phyloP scores from a whole-genome alignment of 179 eudicot species.

The Spergularia azorica region DNA sequence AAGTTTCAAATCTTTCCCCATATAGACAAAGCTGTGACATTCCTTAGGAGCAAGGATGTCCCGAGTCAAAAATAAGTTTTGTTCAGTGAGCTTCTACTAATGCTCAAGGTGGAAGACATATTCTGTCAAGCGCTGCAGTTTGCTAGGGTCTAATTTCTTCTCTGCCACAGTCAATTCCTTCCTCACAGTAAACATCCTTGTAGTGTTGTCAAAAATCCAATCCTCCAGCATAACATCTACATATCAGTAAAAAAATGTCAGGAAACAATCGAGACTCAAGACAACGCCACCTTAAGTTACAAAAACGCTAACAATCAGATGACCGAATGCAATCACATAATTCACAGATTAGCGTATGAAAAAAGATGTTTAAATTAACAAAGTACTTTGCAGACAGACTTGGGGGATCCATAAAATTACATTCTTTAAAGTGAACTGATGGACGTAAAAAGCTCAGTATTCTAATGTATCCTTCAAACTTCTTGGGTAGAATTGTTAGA shows the following conservation, averaged over 20 bases:
- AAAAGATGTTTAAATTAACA: neutral
- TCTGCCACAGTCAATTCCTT: slow-evolving; percentile 53
- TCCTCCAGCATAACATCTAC: slow-evolving; percentile 76
- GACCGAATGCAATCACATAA: neutral
- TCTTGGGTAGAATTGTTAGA: too few relatives aligned
- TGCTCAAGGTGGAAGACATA: slow-evolving; percentile 97
- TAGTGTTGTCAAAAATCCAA: slow-evolving; percentile 62
- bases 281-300: neutral
- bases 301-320: neutral
- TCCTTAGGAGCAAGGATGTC: neutral
- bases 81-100: slow-evolving; percentile 28
- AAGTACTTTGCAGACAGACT: neutral
- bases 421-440: neutral
- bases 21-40: neutral
- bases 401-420: neutral
- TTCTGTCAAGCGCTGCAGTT: slow-evolving; percentile 91
- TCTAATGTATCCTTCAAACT: too few relatives aligned
- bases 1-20: neutral
- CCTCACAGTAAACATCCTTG: slow-evolving; percentile 77
- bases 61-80: neutral
- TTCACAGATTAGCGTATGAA: neutral
- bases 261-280: slow-evolving; percentile 2
- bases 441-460: neutral
- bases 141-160: slow-evolving; percentile 80
- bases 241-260: slow-evolving; percentile 10